A percentile compares a stretch with the other conserved stretches of the same genome.
phyloP scores from a whole-genome alignment of 441 rosid genomes.

The Syzygium syzygioides region DNA sequence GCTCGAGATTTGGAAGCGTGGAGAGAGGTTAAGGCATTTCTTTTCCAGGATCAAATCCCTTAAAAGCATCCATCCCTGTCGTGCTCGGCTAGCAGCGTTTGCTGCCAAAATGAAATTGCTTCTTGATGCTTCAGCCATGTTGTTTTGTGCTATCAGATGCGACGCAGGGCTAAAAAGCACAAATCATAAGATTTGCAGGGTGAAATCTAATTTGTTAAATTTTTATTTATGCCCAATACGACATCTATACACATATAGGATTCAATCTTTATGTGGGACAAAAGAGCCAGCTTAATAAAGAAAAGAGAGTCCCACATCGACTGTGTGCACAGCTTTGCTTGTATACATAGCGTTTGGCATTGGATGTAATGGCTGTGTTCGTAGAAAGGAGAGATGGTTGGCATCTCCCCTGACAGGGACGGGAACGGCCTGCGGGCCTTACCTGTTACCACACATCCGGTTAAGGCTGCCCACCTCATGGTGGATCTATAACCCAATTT shows the following conservation, averaged over 20 bases:
- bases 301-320: neutral
- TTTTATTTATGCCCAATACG: neutral
- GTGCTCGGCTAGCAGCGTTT: neutral
- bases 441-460: conserved; percentile 11
- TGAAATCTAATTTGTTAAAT: neutral
- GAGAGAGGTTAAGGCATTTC: neutral
- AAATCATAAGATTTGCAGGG: neutral
- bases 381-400: conserved; percentile 58
- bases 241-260: neutral
- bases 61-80: neutral
- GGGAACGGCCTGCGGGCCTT: conserved; percentile 32
- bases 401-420: conserved; percentile 61
- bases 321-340: fast-evolving
- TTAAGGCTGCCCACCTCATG: neutral
- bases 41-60: neutral
- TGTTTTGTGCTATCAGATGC: neutral
- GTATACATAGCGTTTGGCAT: fast-evolving
- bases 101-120: neutral
- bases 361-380: fast-evolving
- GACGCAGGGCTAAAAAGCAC: neutral
- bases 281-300: neutral
- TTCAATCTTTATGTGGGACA: neutral
- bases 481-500: neutral
- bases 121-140: neutral
- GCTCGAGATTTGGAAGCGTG: neutral